phyloP scores from a whole-genome alignment of 2,329 filamentous ascomycete species.

The Reticulascus tulasneorum region DNA sequence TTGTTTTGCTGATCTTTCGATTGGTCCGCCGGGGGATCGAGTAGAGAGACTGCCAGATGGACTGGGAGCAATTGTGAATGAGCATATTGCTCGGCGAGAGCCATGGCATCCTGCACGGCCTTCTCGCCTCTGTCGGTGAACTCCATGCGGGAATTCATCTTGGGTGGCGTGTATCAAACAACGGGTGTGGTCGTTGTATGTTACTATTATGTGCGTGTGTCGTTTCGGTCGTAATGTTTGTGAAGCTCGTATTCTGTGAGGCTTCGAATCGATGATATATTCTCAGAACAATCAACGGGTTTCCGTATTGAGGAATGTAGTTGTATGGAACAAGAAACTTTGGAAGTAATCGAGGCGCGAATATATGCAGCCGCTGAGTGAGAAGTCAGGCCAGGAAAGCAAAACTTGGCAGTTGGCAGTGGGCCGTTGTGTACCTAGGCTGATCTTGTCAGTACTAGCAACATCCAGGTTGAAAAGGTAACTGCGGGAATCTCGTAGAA shows the following conservation, averaged over 20 bases:
- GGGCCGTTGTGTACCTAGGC: no score
- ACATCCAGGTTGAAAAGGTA: no score
- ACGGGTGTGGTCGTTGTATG: constrained; percentile 20
- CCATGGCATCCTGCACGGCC: constrained; percentile 83
- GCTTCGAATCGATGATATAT: constrained; percentile 13
- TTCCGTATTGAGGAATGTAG: no score
- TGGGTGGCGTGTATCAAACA: no score
- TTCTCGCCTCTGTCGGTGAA: constrained; percentile 93
- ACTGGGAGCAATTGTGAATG: constrained; percentile 89
- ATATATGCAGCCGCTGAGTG: no score
- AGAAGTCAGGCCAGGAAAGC: no score
- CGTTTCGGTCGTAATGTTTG: constrained; percentile 7
- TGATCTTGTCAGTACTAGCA: no score
- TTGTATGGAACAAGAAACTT: no score
- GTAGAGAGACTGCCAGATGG: constrained; percentile 79
- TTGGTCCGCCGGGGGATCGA: constrained; percentile 70
- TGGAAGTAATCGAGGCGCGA: no score
- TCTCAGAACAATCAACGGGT: no score
- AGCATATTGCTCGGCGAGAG: constrained; percentile 80
- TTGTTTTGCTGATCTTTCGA: constrained; percentile 82
- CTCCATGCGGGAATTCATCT: constrained; percentile 75
- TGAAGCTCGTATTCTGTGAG: constrained; percentile 10
- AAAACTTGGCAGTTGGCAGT: no score
- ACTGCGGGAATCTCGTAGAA: no score
- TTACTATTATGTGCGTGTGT: constrained; percentile 7